phyloP scores from a whole-genome alignment of 2,329 filamentous ascomycete species.

The Ophiostoma populinum region DNA sequence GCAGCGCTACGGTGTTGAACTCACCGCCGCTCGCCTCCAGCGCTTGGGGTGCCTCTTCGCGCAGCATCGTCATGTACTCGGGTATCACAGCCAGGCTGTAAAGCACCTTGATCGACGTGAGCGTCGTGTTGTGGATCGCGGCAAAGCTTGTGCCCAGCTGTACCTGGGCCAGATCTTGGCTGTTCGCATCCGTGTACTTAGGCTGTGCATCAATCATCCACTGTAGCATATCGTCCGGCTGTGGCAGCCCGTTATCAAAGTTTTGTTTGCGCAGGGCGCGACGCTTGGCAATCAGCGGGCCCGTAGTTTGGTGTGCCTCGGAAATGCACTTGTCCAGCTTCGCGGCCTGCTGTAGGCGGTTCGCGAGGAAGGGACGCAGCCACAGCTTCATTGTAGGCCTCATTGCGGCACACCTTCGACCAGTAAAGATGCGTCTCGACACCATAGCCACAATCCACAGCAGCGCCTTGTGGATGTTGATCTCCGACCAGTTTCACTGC shows the following conservation, averaged over 20 bases:
- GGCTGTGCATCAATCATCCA: slow-evolving; percentile 25
- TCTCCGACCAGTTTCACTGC: slow-evolving; percentile 21
- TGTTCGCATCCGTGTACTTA: slow-evolving; percentile 17
- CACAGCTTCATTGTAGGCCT: slow-evolving; percentile 26
- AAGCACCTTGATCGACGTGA: slow-evolving; percentile 29
- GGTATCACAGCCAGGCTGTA: slow-evolving; percentile 34
- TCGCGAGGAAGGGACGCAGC: slow-evolving; percentile 18
- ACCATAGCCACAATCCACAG: slow-evolving; percentile 28
- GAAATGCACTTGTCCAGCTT: slow-evolving; percentile 17
- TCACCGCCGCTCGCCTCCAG: slow-evolving; percentile 18
- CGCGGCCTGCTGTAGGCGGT: too few species aligned
- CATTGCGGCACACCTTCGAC: slow-evolving; percentile 26
- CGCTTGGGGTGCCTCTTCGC: slow-evolving; percentile 29
- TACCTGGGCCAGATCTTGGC: slow-evolving; percentile 22
- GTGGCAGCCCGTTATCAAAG: slow-evolving; percentile 11
- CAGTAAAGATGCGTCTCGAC: slow-evolving; percentile 30
- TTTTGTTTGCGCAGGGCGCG: slow-evolving; percentile 14
- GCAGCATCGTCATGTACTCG: slow-evolving; percentile 30
- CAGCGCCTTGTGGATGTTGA: slow-evolving; percentile 23
- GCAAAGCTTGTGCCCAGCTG: slow-evolving; percentile 29
- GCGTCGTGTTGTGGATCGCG: slow-evolving; percentile 33
- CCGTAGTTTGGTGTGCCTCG: slow-evolving; percentile 19
- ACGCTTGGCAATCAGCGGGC: slow-evolving; percentile 17
- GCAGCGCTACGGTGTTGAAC: slow-evolving; percentile 15
- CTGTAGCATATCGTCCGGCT: slow-evolving; percentile 29